Evolutionary conservation across 129 eudicot genomes (phyloP), one percentile per base, ranked within the genome.

Genomic region (Flaveria ramosissima): DNA sequence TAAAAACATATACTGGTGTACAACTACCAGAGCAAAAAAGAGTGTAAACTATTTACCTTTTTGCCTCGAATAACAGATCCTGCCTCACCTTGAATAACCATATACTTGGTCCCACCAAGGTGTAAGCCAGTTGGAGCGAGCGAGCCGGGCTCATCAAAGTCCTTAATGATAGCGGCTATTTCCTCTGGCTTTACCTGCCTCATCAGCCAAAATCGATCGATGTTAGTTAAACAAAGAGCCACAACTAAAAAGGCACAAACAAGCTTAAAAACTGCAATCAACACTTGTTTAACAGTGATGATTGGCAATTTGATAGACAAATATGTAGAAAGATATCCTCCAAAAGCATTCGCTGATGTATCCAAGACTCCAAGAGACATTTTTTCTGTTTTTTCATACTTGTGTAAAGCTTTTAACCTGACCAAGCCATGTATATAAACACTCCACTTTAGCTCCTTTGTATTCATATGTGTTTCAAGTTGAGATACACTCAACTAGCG

Each of bases 11-110:
- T 30, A 43, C n/a, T 68, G 27, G 71, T 11, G 47, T 27, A 27
- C 6, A 41, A 12, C 11, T 48, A 64, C 43, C 50, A 65, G 0
- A 50, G 66, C 42, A 65, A 42, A 19, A 68, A 68, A 7, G 62
- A 53, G 59, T 1, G 41, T 23, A 41, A 68, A 47, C 42, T 26
- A 48, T 23, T 48, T 64, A 93, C 98, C 97, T 90, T 92, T 85
- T 90, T 90, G 73, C 98, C 98, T 50, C 98, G 85, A 51, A 92
- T 90, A 72, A 88, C 94, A 78, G 85, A 92, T 56, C 92, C 94
- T 14, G 92, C 84, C 65, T 92, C 98, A 11, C 98, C 98, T 83
- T 92, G 98, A 72, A 92, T 90, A 68, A 90, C 96, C 98, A 92
- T 90, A 77, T 92, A 90, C 76, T 92, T 92, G 64, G 84, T 70